phyloP scores from a whole-genome alignment of 768 basidiomycete species.

The Rhizopogon vinicolor region DNA sequence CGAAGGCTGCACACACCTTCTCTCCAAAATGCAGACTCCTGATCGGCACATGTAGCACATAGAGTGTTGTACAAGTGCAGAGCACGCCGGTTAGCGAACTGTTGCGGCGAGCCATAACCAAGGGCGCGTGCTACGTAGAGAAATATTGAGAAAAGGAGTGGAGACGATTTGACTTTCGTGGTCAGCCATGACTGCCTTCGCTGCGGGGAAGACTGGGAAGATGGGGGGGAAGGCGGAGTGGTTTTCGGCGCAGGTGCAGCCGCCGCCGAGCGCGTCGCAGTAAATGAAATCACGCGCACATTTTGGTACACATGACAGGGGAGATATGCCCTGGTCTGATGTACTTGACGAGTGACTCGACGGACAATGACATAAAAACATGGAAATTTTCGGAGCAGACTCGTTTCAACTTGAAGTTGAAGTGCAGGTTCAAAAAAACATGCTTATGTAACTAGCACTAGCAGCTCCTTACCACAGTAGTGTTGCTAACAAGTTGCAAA shows the following conservation, averaged over 20 bases:
- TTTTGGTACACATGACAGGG: neutral
- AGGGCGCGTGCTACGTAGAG: constrained; percentile 42
- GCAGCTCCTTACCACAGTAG: too few species aligned
- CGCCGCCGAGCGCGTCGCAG: neutral
- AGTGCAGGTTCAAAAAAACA: neutral
- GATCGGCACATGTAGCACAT: constrained; percentile 53
- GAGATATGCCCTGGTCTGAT: neutral
- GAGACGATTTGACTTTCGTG: constrained; percentile 45
- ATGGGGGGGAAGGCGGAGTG: neutral
- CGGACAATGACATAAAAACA: neutral
- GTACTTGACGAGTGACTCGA: neutral
- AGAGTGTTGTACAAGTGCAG: constrained; percentile 53
- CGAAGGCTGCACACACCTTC: constrained; percentile 40
- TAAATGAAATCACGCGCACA: neutral
- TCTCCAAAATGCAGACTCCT: constrained; percentile 60
- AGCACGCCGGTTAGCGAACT: constrained; percentile 56
- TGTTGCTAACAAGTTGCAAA: too few species aligned
- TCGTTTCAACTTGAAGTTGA: neutral
- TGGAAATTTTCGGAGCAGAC: neutral
- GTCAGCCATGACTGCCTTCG: constrained; percentile 51
- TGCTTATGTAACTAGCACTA: neutral
- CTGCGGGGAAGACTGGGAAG: neutral
- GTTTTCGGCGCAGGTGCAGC: neutral
- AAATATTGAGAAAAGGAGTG: constrained; percentile 41
- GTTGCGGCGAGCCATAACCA: constrained; percentile 59